These are phyloP conservation scores for Colletotrichum sp. DNA, from an alignment of 2,329 filamentous ascomycete species.

Conservation along the genomic window DNA sequence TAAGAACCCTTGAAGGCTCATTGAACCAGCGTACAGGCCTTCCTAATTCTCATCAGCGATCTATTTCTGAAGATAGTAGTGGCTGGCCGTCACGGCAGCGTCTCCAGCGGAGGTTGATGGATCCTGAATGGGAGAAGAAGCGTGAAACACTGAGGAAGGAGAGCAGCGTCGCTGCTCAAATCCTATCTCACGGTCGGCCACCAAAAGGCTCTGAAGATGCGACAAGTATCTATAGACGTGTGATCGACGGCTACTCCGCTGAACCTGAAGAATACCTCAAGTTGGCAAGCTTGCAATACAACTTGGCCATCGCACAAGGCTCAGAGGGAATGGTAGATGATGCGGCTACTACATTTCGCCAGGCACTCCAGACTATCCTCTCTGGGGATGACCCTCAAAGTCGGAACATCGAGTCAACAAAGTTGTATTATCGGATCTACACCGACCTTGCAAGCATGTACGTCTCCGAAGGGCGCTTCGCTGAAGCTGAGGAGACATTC, in stretches of 20 bases:
- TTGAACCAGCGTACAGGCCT: neutral
- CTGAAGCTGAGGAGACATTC: neutral
- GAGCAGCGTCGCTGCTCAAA: neutral
- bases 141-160: neutral
- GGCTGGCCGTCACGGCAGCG: neutral
- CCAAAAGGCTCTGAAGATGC: neutral
- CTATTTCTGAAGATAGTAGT: neutral
- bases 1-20: neutral
- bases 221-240: neutral
- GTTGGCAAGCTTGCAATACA: neutral
- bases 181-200: neutral
- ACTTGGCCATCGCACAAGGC: neutral
- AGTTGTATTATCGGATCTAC: neutral
- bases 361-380: neutral
- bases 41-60: neutral
- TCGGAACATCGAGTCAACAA: fast-evolving
- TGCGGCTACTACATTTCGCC: neutral
- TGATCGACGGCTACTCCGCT: neutral
- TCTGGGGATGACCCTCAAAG: neutral
- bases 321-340: neutral
- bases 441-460: neutral
- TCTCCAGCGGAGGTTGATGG: neutral
- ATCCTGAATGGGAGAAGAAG: neutral
- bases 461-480: neutral
- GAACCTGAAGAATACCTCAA: neutral